phyloP scores from a whole-genome alignment of 2,329 filamentous ascomycete species.

The Xylariaceae sp. region DNA sequence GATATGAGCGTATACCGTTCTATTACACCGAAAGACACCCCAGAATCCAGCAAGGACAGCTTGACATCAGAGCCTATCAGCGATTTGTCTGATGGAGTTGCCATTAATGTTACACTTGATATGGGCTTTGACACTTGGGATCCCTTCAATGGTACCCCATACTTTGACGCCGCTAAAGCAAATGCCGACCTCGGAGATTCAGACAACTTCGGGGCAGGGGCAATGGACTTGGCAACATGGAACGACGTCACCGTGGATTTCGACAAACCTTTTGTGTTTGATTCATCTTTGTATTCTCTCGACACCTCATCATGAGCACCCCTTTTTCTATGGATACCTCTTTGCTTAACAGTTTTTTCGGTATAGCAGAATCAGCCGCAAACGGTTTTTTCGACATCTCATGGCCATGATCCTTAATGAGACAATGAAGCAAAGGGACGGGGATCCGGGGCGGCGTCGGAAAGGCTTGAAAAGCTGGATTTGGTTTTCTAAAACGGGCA shows the following conservation, averaged over 20 bases:
- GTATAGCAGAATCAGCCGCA: background rate
- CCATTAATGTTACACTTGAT: constrained; percentile 44
- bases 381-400: too few relatives aligned
- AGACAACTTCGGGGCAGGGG: constrained; percentile 19
- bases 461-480: too few relatives aligned
- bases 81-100: constrained; percentile 54
- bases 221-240: constrained; percentile 37
- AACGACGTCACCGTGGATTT: constrained; percentile 50
- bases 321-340: background rate
- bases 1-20: constrained; percentile 53
- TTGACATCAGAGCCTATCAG: constrained; percentile 58
- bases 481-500: too few relatives aligned
- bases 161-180: constrained; percentile 40
- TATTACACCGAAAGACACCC: constrained; percentile 59
- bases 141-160: constrained; percentile 43
- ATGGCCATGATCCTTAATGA: too few relatives aligned
- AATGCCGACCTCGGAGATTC: constrained; percentile 25
- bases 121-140: constrained; percentile 45
- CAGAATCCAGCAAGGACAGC: constrained; percentile 60
- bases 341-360: background rate
- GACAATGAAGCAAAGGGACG: too few relatives aligned
- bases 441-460: too few relatives aligned
- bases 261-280: constrained; percentile 50
- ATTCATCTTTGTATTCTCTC: constrained; percentile 42
- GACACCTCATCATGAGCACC: constrained; percentile 29